Conservation (phyloP, 768 basidiomycete genomes). For the Trametes sanguinea region DNA sequence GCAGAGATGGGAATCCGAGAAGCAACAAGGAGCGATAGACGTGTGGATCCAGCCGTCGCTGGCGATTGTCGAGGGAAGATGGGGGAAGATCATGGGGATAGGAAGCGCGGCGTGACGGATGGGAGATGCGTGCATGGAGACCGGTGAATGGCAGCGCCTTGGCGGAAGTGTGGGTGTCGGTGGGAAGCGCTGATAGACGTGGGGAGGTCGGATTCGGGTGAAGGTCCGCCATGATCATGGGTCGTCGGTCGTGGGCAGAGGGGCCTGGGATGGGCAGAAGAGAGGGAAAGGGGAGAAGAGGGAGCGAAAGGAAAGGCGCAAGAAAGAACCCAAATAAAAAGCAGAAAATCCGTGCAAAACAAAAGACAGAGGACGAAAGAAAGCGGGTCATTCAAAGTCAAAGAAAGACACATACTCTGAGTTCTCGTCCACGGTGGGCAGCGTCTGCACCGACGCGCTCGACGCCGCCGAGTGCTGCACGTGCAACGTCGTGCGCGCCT, state of each 20-base stretch:
- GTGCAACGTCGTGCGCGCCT: background rate
- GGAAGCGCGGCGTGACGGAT: background rate
- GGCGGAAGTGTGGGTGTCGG: background rate
- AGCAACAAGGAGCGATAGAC: too few relatives aligned
- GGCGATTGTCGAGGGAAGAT: too few relatives aligned
- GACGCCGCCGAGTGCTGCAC: too few relatives aligned
- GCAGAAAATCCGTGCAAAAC: background rate
- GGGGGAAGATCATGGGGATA: too few relatives aligned
- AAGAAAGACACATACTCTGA: slow-evolving; percentile 32
- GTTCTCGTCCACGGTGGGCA: slow-evolving; percentile 27
- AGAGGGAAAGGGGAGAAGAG: background rate
- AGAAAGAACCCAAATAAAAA: background rate
- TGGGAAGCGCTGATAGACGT: slow-evolving; percentile 10
- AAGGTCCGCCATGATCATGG: background rate
- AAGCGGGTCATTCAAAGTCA: slow-evolving; percentile 22
- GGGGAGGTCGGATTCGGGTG: slow-evolving; percentile 9
- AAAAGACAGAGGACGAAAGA: background rate
- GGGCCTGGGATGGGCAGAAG: background rate
- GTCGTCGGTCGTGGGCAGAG: background rate
- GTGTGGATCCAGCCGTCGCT: too few relatives aligned
- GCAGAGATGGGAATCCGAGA: too few relatives aligned
- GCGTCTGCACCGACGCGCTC: slow-evolving; percentile 23
- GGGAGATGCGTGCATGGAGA: background rate
- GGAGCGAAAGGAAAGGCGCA: background rate
- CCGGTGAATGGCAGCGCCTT: background rate